Conservation (phyloP, 192 early-diverging fungal genomes). For the Jimgerdemannia lactiflua region DNA sequence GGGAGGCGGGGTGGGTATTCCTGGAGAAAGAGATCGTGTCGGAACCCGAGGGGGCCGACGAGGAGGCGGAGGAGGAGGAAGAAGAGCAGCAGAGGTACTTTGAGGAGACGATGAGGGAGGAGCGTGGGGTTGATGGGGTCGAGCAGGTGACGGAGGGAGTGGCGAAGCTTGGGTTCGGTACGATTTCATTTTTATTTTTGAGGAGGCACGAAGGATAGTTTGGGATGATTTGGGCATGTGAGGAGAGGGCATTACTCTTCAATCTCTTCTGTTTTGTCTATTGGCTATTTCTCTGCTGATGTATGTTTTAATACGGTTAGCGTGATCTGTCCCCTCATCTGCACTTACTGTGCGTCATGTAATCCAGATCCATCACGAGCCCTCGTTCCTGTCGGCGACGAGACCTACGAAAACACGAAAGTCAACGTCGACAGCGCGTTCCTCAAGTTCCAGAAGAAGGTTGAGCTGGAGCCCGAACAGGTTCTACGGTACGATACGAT, state of each 20-base stretch:
- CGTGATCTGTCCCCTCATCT: too few relatives aligned
- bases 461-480: constrained; percentile 77
- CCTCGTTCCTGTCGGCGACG: constrained; percentile 51
- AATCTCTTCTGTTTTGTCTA: too few relatives aligned
- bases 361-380: constrained; percentile 16
- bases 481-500: constrained; percentile 66
- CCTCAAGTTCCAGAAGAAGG: constrained; percentile 84
- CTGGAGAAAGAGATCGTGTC: constrained; percentile 66
- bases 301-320: too few relatives aligned
- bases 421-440: constrained; percentile 90
- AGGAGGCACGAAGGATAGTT: too few relatives aligned
- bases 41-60: constrained; percentile 57
- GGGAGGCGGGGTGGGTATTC: constrained; percentile 39
- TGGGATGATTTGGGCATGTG: neutral
- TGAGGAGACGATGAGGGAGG: constrained; percentile 33
- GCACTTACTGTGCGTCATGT: neutral
- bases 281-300: too few relatives aligned
- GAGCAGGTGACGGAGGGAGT: constrained; percentile 24
- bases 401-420: constrained; percentile 69
- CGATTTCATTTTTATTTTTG: neutral
- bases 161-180: constrained; percentile 11
- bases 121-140: constrained; percentile 29
- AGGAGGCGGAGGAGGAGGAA: constrained; percentile 45
- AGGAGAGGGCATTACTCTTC: too few relatives aligned
- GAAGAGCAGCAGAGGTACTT: constrained; percentile 31